These are phyloP conservation scores for Scytalidium lignicola DNA, from an alignment of 2,329 filamentous ascomycete genomes.

Conservation along the genomic window DNA sequence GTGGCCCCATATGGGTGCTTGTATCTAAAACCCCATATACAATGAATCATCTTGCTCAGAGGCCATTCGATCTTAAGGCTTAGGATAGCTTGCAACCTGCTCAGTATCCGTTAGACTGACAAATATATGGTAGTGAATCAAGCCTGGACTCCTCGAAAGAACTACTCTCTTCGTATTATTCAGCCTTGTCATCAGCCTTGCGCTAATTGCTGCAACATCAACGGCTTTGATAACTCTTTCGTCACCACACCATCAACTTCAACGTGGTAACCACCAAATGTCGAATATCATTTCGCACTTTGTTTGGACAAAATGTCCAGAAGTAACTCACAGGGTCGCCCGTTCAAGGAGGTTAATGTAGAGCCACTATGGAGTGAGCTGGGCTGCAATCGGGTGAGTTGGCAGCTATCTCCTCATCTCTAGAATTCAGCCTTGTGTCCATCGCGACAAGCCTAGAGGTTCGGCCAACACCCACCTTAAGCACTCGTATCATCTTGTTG, in stretches of 20 bases:
- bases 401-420: background rate
- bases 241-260: background rate
- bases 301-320: background rate
- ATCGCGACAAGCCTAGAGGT: background rate
- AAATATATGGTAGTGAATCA: no score
- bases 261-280: background rate
- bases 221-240: background rate
- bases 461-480: background rate
- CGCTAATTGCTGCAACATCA: background rate
- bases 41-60: no score
- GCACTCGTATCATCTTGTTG: background rate
- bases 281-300: background rate
- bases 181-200: constrained; percentile 4
- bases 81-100: no score
- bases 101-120: no score
- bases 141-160: no score
- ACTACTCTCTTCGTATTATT: background rate
- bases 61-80: no score
- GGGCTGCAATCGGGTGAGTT: constrained; percentile 7
- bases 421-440: background rate
- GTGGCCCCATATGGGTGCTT: no score
- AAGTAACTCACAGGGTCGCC: background rate
- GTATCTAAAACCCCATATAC: no score
- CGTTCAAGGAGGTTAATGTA: constrained; percentile 12
- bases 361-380: constrained; percentile 11